These are phyloP conservation scores for Dentipellis fragilis DNA, from an alignment of 768 basidiomycete genomes.

Conservation along the genomic window DNA sequence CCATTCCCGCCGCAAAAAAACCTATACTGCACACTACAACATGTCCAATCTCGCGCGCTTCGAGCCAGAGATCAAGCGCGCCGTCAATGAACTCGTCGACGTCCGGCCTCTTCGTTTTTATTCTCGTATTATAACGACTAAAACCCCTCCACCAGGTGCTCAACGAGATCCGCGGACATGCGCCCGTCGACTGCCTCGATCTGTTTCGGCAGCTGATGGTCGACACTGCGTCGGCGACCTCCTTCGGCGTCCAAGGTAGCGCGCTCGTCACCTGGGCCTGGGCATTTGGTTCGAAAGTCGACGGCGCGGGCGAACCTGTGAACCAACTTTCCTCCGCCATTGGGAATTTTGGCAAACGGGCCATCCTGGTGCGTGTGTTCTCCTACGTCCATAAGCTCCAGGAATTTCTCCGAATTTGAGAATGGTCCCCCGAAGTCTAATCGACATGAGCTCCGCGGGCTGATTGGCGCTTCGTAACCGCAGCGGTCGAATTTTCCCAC, in stretches of 20 bases:
- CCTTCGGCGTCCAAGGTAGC: slow-evolving; percentile 62
- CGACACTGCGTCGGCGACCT: slow-evolving; percentile 57
- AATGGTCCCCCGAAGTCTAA: not conserved
- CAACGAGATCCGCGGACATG: slow-evolving; percentile 38
- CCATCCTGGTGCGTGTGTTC: slow-evolving; percentile 6
- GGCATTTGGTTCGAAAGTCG: slow-evolving; percentile 1
- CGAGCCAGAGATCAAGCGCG: slow-evolving; percentile 61
- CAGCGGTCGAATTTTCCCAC: slow-evolving; percentile 46
- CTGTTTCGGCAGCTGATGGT: slow-evolving; percentile 74
- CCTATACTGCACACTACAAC: slow-evolving; percentile 65
- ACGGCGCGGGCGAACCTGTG: slow-evolving; percentile 54
- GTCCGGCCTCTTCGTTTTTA: slow-evolving; percentile 25
- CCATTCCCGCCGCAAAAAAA: slow-evolving; percentile 64
- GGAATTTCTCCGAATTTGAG: no score
- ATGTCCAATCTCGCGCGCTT: slow-evolving; percentile 55
- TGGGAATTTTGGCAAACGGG: slow-evolving; percentile 67
- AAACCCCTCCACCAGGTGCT: slow-evolving; percentile 35
- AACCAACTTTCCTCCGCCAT: slow-evolving; percentile 44
- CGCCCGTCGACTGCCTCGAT: slow-evolving; percentile 55
- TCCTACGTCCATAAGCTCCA: no score
- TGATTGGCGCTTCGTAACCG: slow-evolving; percentile 33
- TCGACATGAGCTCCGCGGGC: not conserved
- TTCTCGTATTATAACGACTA: not conserved
- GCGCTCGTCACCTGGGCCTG: slow-evolving; percentile 58
- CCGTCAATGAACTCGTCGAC: slow-evolving; percentile 49